Evolutionary conservation across 768 basidiomycete genomes (phyloP), one percentile per base, ranked within the genome.

Genomic region (Xerocomellus chrysenteron): DNA sequence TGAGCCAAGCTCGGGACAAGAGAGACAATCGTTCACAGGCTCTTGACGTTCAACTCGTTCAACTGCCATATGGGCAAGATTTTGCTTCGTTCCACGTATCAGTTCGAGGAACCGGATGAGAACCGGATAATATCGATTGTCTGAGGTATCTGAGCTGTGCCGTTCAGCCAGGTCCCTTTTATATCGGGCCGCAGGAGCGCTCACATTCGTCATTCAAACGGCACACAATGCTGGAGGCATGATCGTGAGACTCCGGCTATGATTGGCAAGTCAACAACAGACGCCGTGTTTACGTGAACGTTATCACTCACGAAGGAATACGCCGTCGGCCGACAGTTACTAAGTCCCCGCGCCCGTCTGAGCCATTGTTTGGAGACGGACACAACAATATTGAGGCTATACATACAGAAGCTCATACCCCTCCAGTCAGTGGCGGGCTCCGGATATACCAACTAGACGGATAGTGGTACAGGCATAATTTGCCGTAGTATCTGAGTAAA

Each of bases 21-120:
- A 35, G 10, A 30, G 16, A 55, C 33, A 13, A 36, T 5, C 21
- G 10, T 21, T 19, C 13, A 14, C 21, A 10, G 33, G 33, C 9
- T 21, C 42, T 63, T 63, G 52, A 35, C 26, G 32, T 32, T 58
- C 49, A 30, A 36, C 35, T 41, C 5, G 52, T 30, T 51, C 42
- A 24, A 43, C 4, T 35, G 42, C 21, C 41, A 50, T 49, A 17
- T 1, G 24, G 24, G 46, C 30, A 32, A 32, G 30, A 32, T 32
- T 32, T 30, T 17, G 21, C 16, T 24, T 54, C 21, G 12, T 14
- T 32, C 30, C 24, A 11, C 12, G 43, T 7, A 32, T 37, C 13
- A 5, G 9, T n/a, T 12, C 28, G 28, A 28, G 28, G 28, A 28
- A 28, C 28, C 4, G 26, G 42, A 48, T 12, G 17, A 13, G 45